These are phyloP conservation scores for Phoenix dactylifera DNA, from an alignment of 176 grass and related monocot genomes.

Conservation along the genomic window DNA sequence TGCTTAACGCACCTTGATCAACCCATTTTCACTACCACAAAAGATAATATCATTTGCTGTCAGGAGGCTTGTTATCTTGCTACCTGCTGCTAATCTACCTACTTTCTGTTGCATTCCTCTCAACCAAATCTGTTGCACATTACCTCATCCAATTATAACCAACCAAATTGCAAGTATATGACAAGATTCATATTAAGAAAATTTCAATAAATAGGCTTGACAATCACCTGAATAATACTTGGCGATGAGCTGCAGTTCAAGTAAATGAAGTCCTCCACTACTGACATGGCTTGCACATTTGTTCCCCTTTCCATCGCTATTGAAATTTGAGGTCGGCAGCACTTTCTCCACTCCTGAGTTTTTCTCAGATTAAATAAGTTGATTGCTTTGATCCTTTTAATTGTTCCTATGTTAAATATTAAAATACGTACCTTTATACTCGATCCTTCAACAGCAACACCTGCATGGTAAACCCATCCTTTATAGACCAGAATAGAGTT, in stretches of 20 bases:
- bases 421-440: constrained; percentile 57
- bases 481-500: constrained; percentile 70
- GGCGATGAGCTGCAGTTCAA: constrained; percentile 65
- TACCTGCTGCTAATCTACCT: constrained; percentile 75
- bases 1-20: constrained; percentile 56
- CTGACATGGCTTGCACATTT: constrained; percentile 55
- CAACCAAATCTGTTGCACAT: constrained; percentile 72
- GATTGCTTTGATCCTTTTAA: not conserved
- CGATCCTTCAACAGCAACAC: constrained; percentile 71
- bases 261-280: constrained; percentile 95
- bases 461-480: constrained; percentile 88
- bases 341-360: constrained; percentile 75
- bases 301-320: constrained; percentile 46
- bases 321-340: constrained; percentile 31
- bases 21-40: constrained; percentile 73
- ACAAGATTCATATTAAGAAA: too few relatives aligned
- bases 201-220: too few relatives aligned
- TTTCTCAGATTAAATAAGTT: constrained; percentile 18
- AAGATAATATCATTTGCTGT: constrained; percentile 71
- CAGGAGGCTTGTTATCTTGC: constrained; percentile 79
- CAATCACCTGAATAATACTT: constrained; percentile 64
- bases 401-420: not conserved
- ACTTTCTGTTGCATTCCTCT: constrained; percentile 84
- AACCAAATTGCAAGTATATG: not conserved
- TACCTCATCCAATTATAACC: constrained; percentile 8